Conservation (phyloP, 106 monocot genomes). For the Dendrobium huoshanense region DNA sequence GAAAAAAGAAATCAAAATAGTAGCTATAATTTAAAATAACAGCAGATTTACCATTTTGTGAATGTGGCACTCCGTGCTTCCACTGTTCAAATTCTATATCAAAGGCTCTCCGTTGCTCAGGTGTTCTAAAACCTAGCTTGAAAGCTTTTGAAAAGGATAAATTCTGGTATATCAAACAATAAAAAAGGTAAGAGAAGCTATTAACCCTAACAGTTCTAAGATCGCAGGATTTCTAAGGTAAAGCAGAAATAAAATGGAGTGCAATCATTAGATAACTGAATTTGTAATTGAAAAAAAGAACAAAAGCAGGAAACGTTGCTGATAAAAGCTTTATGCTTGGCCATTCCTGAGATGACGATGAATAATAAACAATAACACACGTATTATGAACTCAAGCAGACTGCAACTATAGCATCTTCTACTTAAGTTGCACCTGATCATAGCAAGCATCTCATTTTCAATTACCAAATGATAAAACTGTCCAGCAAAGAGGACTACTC, state of each 20-base stretch:
- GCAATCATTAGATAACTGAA: background rate
- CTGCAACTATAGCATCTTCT: background rate
- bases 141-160: constrained; percentile 41
- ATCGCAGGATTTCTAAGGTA: background rate
- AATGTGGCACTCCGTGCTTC: constrained; percentile 23
- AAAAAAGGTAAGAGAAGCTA: constrained; percentile 8
- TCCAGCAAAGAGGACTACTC: background rate
- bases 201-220: background rate
- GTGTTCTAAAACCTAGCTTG: constrained; percentile 43
- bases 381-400: background rate
- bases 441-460: background rate
- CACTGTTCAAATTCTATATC: constrained; percentile 34
- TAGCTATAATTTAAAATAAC: background rate
- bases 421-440: background rate
- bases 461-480: background rate
- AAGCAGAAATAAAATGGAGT: background rate
- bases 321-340: background rate
- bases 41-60: constrained; percentile 23
- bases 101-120: constrained; percentile 38
- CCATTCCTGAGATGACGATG: too few relatives aligned
- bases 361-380: too few relatives aligned
- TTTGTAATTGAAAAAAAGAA: background rate
- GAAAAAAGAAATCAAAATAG: background rate
- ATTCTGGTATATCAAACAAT: constrained; percentile 26
- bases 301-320: background rate